Percentiles rank a stretch among this genome's conserved stretches.
Conservation (phyloP, 2,329 filamentous ascomycete genomes). For the Colletotrichum acutatum region DNA sequence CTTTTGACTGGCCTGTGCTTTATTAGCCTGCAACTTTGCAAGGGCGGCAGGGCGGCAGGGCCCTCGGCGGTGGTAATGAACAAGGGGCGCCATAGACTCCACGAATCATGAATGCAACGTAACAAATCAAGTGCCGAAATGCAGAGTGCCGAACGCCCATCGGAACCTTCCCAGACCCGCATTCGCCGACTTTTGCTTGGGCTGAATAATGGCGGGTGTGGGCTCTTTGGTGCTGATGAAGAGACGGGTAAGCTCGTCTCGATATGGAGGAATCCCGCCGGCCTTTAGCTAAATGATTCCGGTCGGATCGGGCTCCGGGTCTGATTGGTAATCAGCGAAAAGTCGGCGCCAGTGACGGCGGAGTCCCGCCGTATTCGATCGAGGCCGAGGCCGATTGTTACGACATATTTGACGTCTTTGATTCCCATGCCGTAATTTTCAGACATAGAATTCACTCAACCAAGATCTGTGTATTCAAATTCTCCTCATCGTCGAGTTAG, state of each 20-base stretch:
- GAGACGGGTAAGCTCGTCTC: not conserved
- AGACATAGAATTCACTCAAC: not conserved
- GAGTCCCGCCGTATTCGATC: slow-evolving; percentile 23
- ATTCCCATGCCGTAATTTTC: not conserved
- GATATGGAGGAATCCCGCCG: not conserved
- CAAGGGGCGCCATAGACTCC: not conserved
- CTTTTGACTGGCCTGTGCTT: not conserved
- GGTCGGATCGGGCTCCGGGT: slow-evolving; percentile 17
- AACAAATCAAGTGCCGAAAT: slow-evolving; percentile 2
- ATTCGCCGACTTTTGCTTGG: not conserved
- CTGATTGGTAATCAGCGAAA: slow-evolving; percentile 34
- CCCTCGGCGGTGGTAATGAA: not conserved
- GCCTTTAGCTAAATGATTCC: slow-evolving; percentile 25
- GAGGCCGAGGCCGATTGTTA: not conserved
- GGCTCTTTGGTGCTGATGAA: not conserved
- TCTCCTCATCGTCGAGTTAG: too few species aligned
- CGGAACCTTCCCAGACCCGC: slow-evolving; percentile 15
- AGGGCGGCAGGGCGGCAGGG: too few species aligned
- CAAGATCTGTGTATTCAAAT: not conserved
- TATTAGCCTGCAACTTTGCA: too few species aligned
- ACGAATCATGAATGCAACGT: not conserved
- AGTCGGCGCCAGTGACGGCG: slow-evolving; percentile 12
- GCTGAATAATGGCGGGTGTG: slow-evolving; percentile 23
- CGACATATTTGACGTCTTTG: not conserved
- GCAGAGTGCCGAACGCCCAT: not conserved